Evolutionary conservation across 148 eudicot species (phyloP), one percentile per base, ranked within the genome.

Genomic region (Rhododendron vialii): DNA sequence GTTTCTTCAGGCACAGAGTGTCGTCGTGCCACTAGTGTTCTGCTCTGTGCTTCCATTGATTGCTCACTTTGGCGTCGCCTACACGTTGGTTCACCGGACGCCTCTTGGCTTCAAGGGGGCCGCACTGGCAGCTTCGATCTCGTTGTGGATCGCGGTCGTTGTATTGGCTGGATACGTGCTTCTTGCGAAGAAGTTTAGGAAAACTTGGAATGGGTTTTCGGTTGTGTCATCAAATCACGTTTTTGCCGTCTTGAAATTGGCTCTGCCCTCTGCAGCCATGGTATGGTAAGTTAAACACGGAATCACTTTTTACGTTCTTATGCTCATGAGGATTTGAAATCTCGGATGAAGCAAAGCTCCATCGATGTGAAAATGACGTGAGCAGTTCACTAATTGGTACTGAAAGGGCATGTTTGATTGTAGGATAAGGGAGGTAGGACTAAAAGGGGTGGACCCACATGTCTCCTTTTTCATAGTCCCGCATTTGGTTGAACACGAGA

Each of bases 1-100:
- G 87, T 96, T 96, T 88, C 96, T 95, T 35, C 98, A 96, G 38
- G 89, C 96, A 9, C 98, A 96, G 55, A 92, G 94, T 5, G 92
- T 93, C 26, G 93, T 95, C 1, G 8, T 89, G 5, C 98, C 98
- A 65, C 88, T 93, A 5, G 89, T 92, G 28, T 55, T 89, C 6
- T 93, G 92, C 86, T 94, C 96, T 12, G 10, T 94, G 22, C 33
- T 92, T 48, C 92, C 98, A 1, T 86, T 94, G 81, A 80, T 88
- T 63, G 28, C 91, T 9, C 96, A 96, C 43, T 8, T 92, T 18
- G 92, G 91, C 7, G 79, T 92, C 22, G 59, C 87, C 6, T 93
- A 92, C 51, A 77, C 65, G 53, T 86, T 96, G 45, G 92, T 94
- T 20, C 81, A 91, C 83, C 84, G 87, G 81, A 93, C 95, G 0